Percentiles rank a stretch among this genome's conserved stretches.
phyloP scores from a whole-genome alignment of 345 rosid genomes.

The Camelina hispida region DNA sequence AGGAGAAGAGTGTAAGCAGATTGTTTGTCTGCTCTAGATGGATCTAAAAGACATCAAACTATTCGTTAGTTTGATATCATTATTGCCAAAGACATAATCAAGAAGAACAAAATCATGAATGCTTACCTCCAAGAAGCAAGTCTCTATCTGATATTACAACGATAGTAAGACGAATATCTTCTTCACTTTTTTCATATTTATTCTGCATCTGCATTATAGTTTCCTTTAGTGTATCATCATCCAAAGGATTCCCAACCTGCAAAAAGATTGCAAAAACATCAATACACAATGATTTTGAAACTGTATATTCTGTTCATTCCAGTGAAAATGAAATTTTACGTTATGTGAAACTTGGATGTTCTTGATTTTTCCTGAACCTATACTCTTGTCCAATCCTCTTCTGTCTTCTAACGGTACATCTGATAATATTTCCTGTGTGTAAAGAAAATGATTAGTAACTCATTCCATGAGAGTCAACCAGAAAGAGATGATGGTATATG shows the following conservation, averaged over 20 bases:
- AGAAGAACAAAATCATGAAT: neutral
- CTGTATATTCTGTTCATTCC: conserved; percentile 18
- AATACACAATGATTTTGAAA: conserved; percentile 18
- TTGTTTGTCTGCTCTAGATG: conserved; percentile 91
- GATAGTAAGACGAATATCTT: conserved; percentile 72
- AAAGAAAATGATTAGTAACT: conserved; percentile 10
- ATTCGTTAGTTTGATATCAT: neutral
- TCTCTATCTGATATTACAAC: conserved; percentile 83
- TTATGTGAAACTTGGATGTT: conserved; percentile 65
- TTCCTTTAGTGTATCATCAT: conserved; percentile 74
- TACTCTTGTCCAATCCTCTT: conserved; percentile 46
- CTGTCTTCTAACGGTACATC: conserved; percentile 87
- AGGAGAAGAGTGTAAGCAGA: conserved; percentile 90
- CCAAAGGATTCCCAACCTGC: conserved; percentile 90
- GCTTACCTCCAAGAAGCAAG: conserved; percentile 80
- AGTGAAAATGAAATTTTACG: conserved; percentile 49
- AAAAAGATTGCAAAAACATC: conserved; percentile 32
- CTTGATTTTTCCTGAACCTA: conserved; percentile 58
- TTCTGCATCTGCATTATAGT: conserved; percentile 60
- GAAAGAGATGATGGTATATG: conserved; percentile 25
- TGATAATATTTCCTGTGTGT: conserved; percentile 84
- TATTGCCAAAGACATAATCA: conserved; percentile 19
- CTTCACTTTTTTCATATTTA: conserved; percentile 54
- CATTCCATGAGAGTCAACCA: neutral
- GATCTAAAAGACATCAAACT: conserved; percentile 59